Evolutionary conservation across 2,329 filamentous ascomycete species (phyloP), one percentile per base, ranked within the genome.

Genomic region (Pseudogymnoascus sp.): DNA sequence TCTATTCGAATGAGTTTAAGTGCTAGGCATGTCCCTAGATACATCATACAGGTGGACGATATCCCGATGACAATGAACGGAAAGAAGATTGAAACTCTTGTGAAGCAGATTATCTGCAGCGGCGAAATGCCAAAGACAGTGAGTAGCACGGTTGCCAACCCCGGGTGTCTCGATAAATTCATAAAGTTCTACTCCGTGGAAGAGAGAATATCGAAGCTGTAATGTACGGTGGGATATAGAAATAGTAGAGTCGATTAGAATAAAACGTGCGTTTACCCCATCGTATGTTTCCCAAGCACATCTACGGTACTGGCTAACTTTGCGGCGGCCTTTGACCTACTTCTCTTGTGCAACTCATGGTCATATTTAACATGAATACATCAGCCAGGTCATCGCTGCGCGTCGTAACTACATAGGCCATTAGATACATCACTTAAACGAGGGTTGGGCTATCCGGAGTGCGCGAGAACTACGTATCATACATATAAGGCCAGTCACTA

Each of bases 1-100:
- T 5, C 63, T 67, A 61, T 61, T 54, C 43, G 59, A 37, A 57
- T 11, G n/a, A n/a, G 25, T 28, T 38, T 58, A 25, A 58, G 54
- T 38, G 54, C 54, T 12, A 58, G 54, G 9, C 54, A 58, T 58
- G 54, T 58, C 30, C 54, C 54, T 11, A 34, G 54, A 25, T 58
- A 35, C n/a, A 38, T 58, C 30, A 22, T 58, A 34, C 16, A 34
- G 12, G 54, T 58, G 11, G 35, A 58, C 12, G 54, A 58, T 20
- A 35, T 58, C 35, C 54, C 54, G 16, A 59, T 38, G 57, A 60
- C 59, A 4, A 25, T 57, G 32, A 60, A 60, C 37, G 59, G 38
- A 4, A 60, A 60, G 59, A 60, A 60, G 59, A 43, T 60, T 8
- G 59, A 60, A 57, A 60, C 59, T 14, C 59, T 60, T 18, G 59